Percentiles rank a stretch among this genome's conserved stretches.
Conservation (phyloP, 106 monocot genomes). For the Xerophyta viscosa region DNA sequence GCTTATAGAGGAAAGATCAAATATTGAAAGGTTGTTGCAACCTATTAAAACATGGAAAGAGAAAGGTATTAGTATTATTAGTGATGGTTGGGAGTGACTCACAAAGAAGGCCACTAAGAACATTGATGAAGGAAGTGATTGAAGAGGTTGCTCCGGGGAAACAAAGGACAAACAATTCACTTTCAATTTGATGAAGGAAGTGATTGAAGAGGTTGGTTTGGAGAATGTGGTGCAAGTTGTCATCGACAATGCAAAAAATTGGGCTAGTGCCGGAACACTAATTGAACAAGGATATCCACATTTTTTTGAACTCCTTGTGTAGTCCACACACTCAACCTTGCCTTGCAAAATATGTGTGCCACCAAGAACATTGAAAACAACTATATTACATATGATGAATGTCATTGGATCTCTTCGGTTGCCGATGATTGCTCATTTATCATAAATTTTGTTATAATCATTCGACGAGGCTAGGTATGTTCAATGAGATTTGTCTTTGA, state of each 20-base stretch:
- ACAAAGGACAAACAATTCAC: too few relatives aligned
- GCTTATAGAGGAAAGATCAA: too few relatives aligned
- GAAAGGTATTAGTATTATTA: too few relatives aligned
- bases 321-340: background rate
- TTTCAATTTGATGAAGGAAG: too few relatives aligned
- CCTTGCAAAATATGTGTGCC: background rate
- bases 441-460: constrained; percentile 1
- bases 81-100: too few relatives aligned
- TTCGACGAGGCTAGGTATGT: too few relatives aligned
- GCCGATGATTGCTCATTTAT: background rate
- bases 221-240: background rate
- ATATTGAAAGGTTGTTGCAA: too few relatives aligned
- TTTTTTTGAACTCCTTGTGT: background rate
- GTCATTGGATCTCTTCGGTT: background rate
- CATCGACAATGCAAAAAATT: background rate
- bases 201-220: too few relatives aligned
- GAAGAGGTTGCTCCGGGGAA: too few relatives aligned
- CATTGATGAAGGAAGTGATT: too few relatives aligned
- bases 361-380: background rate
- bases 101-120: too few relatives aligned
- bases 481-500: background rate
- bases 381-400: background rate
- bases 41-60: too few relatives aligned
- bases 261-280: background rate
- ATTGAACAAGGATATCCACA: background rate